phyloP scores from a whole-genome alignment of 108 stramenopile genomes.

The Poteriospumella lacustris region DNA sequence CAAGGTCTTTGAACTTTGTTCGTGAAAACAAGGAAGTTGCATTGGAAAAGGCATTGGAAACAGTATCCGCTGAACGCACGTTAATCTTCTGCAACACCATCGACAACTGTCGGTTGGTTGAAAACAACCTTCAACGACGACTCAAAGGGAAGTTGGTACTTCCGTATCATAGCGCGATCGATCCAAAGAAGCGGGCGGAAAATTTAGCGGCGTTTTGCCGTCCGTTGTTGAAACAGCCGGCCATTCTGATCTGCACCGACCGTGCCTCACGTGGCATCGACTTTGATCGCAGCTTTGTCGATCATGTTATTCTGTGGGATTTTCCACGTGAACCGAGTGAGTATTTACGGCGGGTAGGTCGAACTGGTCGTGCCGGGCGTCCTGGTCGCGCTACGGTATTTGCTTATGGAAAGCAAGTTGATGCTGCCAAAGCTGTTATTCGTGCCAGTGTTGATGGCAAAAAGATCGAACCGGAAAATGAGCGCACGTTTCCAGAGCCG shows the following conservation, averaged over 20 bases:
- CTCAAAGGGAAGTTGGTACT: conserved; percentile 48
- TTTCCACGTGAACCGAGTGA: conserved; percentile 89
- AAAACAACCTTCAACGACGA: conserved; percentile 70
- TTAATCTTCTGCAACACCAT: conserved; percentile 94
- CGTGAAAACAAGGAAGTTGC: conserved; percentile 75
- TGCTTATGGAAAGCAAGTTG: conserved; percentile 44
- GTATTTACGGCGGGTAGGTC: conserved; percentile 78
- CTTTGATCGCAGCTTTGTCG: conserved; percentile 53
- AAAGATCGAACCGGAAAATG: background rate
- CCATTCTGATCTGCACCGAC: conserved; percentile 85
- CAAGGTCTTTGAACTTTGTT: conserved; percentile 61
- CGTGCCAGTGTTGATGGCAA: conserved; percentile 2
- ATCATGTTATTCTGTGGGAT: conserved; percentile 86
- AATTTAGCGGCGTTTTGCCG: conserved; percentile 58
- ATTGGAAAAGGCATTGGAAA: conserved; percentile 63
- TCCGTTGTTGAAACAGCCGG: conserved; percentile 27
- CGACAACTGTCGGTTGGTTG: conserved; percentile 77
- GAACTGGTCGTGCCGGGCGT: conserved; percentile 84
- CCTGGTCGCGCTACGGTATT: conserved; percentile 70
- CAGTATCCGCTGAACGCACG: conserved; percentile 53
- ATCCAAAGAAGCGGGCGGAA: conserved; percentile 57
- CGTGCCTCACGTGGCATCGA: conserved; percentile 89
- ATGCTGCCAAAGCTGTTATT: conserved; percentile 18
- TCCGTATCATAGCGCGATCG: conserved; percentile 80
- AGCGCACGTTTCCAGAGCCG: no score